Base-by-base conservation (phyloP, 371 early-diverging fungal genomes). In the Mortierella sp. region DNA sequence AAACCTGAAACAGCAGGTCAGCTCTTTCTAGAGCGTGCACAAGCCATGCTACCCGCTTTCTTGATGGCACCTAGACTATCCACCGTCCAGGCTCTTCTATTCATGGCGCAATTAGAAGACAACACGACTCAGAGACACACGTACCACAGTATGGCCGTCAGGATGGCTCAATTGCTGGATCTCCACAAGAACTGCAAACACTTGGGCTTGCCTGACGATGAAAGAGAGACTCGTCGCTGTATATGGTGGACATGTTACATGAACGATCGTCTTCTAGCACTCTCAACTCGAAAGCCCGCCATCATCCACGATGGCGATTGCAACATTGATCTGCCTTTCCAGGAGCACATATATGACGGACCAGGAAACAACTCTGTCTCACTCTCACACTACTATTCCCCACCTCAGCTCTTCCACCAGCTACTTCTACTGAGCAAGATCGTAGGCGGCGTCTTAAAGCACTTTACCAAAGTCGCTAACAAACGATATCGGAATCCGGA, bases 231-330 rank as follows among this genome's bases (percentile, higher is more conserved):
- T 13, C 75, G 81, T 13, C 75, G 81, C 3, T 80, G 81, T 32
- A 80, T 80, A 52, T 80, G 81, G 81, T 80, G 81, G 81, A 75
- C 72, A 28, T 80, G 81, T 11, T 80, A 80, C 38, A 80, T 80
- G 81, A 80, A 80, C 58, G 81, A 80, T 28, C 81, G 81, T 33
- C 75, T 80, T 7, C 61, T 80, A 8, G 81, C 81, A 0, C 72
- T 80, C 32, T 74, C 81, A 7, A 80, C 81, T 24, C 63, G 81
- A 45, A 80, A 75, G 60, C 81, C 81, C 1, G 71, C 72, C 33
- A 75, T 80, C 33, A 80, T 80, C 45, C 81, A 80, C 24, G 81
- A 80, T 24, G 72, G 81, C 40, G 81, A 80, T 41, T 80, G 75
- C 59, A 80, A 68, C 24, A 80, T 80, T 6, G 81, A 80, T 36